Base-by-base conservation (phyloP, 805 yeast genomes). In the Henningerozyma blattae region DNA sequence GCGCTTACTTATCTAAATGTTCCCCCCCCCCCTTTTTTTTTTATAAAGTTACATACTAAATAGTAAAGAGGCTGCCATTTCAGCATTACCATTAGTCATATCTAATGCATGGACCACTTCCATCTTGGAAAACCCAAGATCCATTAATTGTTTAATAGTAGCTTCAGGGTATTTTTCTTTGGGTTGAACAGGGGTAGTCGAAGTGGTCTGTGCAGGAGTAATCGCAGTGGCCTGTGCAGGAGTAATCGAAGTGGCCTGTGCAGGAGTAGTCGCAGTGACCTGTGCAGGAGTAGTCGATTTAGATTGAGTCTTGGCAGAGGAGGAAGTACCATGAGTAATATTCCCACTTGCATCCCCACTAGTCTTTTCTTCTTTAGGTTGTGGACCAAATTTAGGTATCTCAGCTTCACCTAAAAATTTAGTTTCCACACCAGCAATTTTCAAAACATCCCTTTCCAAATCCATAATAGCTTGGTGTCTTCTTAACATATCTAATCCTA, bases 401-500 rank as follows among this genome's bases (percentile, higher is more conserved):
- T 85, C 95, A 18, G 68, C 56, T 43, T 85, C 95, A 13, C 72
- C 61, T 39, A 89, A 62, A 47, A 89, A 89, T 18, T 66, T 67
- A 0, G 93, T 72, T 42, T 76, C 78, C 18, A 75, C 73, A 35
- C 73, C 77, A n/a, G 81, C 91, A 35, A 89, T 72, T 2, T 69
- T 65, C 35, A 91, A 65, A 8, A 67, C 68, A 48, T 82, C 77
- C 31, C 63, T 63, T 29, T 68, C 68, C 44, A 91, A 64, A 54
- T 91, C 95, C 33, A 91, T 74, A 26, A 66, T 61, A 32, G 94
- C 94, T 50, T 77, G 86, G 54, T 86, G 89, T 43, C 95, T 75
- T 56, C 79, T 77, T 47, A 91, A 66, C 94, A 89, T 71, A 55
- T 91, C 98, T 34, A 91, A 64, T 0, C 99, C 99, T 22, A 91